These are phyloP conservation scores for Pythium oligandrum DNA, from an alignment of 352 stramenopile species.

Conservation along the genomic window DNA sequence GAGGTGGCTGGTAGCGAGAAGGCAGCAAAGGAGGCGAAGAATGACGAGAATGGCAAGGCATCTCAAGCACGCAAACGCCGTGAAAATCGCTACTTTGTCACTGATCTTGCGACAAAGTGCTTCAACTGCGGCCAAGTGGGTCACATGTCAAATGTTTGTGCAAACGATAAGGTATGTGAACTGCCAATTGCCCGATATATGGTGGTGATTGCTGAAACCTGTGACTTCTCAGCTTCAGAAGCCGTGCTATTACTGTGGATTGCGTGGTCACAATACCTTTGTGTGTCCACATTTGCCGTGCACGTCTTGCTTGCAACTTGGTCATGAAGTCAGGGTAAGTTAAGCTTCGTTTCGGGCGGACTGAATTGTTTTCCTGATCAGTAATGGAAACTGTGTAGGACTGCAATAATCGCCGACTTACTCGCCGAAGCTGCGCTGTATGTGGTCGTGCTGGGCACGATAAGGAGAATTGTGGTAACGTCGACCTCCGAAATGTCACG, in stretches of 20 bases:
- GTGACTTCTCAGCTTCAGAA: conserved; percentile 30
- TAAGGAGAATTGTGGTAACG: conserved; percentile 35
- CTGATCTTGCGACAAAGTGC: conserved; percentile 78
- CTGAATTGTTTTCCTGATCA: too few relatives aligned
- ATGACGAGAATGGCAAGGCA: conserved; percentile 6
- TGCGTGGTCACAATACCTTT: conserved; percentile 67
- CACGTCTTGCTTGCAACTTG: conserved; percentile 56
- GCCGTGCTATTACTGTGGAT: conserved; percentile 77
- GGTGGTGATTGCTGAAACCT: too few relatives aligned
- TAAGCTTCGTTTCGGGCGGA: too few relatives aligned
- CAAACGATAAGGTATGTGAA: conserved; percentile 47
- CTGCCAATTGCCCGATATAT: not conserved
- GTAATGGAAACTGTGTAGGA: conserved; percentile 19
- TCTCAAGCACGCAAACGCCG: conserved; percentile 38
- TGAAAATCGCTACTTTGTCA: conserved; percentile 79
- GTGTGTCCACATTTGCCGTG: conserved; percentile 68
- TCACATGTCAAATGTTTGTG: conserved; percentile 71
- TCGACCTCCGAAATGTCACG: conserved; percentile 26
- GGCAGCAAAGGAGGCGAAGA: conserved; percentile 13
- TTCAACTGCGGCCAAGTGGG: conserved; percentile 80
- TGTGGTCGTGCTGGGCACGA: conserved; percentile 59
- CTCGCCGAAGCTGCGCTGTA: conserved; percentile 34
- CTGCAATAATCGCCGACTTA: conserved; percentile 46
- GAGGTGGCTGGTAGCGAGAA: conserved; percentile 5
- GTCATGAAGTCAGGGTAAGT: conserved; percentile 55